Base-by-base conservation (phyloP, 495 filamentous ascomycete genomes). In the Xylaria acuta region DNA sequence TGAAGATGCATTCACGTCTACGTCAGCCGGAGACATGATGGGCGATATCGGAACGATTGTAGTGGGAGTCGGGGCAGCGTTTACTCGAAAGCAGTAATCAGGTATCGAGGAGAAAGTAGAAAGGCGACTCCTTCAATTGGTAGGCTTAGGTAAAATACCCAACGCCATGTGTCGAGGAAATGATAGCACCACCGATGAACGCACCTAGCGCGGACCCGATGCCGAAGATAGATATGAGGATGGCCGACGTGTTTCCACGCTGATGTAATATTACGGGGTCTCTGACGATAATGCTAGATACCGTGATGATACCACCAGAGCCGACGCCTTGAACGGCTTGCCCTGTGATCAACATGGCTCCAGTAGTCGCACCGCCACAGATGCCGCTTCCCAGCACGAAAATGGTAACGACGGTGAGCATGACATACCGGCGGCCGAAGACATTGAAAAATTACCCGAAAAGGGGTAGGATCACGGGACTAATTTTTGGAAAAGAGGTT, bases 301-400 rank as follows among this genome's bases (percentile, higher is more conserved):
- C 88, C 25, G 92, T 88, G 36, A 92, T 84, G 54, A 95, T 85
- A 1, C 94, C 94, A 66, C 92, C 92, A 62, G 90, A 92, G 20
- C 93, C 94, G 30, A 91, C 79, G 60, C 94, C 94, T 77, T 97
- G 93, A 45, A 97, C 83, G 0, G 90, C 88, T 73, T 94, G 84
- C 32, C 92, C 93, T 0, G 86, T 86, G 62, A 97, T 87, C 59
- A 97, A 83, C 88, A 93, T 93, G 14, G 72, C 73, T 12, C 78
- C 77, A 54, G 47, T 78, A 3, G 60, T 72, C 2, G 83, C 79
- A 25, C 73, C 73, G 1, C 81, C 82, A 36, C 78, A 77, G 11
- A 87, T 78, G 22, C 81, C 79, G 30, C 81, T 80, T 1, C 85
- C 86, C 11, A 84, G 32, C 45, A 72, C 59, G 75, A 82, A 83